phyloP scores from a whole-genome alignment of 106 monocot genomes.

The Vanilla planifolia region DNA sequence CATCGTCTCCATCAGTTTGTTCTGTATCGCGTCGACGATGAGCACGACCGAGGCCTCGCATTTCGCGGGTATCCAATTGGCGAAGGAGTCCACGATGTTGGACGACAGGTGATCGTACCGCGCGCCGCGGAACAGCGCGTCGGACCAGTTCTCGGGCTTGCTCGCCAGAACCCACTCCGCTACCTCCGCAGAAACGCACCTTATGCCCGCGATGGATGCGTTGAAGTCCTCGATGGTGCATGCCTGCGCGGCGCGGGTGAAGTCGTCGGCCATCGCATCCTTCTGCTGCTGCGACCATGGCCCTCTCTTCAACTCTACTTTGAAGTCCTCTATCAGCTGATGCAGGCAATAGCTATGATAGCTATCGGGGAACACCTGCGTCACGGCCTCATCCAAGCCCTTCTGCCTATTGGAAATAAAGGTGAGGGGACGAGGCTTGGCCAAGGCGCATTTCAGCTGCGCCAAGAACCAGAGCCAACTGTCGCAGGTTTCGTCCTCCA shows the following conservation, averaged over 20 bases:
- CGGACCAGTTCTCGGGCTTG: slow-evolving; percentile 82
- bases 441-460: slow-evolving; percentile 56
- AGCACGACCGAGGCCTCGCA: slow-evolving; percentile 62
- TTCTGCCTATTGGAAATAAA: slow-evolving; percentile 67
- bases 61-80: slow-evolving; percentile 71
- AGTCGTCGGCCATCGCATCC: slow-evolving; percentile 62
- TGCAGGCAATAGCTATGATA: slow-evolving; percentile 63
- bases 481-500: slow-evolving; percentile 64
- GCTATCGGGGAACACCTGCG: slow-evolving; percentile 63
- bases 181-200: slow-evolving; percentile 51
- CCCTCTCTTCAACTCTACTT: slow-evolving; percentile 56
- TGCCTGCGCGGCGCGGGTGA: slow-evolving; percentile 74
- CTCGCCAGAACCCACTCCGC: slow-evolving; percentile 62
- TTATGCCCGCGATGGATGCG: slow-evolving; percentile 49
- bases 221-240: slow-evolving; percentile 67
- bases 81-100: slow-evolving; percentile 59
- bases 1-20: slow-evolving; percentile 54
- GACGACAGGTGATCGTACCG: slow-evolving; percentile 69
- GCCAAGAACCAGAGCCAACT: slow-evolving; percentile 86
- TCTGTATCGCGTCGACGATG: slow-evolving; percentile 57
- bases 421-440: slow-evolving; percentile 50
- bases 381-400: slow-evolving; percentile 68
- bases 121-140: slow-evolving; percentile 63
- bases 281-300: slow-evolving; percentile 58
- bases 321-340: slow-evolving; percentile 72